These are phyloP conservation scores for Fereydounia khargensis DNA, from an alignment of 1,284 basidiomycete species.

Conservation along the genomic window DNA sequence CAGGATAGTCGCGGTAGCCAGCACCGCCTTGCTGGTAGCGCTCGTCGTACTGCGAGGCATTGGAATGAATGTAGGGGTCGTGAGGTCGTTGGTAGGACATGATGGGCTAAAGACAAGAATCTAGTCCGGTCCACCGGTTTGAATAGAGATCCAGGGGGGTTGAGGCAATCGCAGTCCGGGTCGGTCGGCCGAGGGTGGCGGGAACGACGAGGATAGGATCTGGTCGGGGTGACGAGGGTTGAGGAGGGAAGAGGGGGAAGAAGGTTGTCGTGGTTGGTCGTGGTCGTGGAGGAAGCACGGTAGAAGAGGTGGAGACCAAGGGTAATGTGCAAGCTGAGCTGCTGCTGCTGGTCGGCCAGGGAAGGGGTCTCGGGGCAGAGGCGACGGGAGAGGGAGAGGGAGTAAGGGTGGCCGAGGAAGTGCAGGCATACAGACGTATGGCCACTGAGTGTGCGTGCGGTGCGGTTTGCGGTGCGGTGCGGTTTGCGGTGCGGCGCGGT, in stretches of 20 bases:
- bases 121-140: too few relatives aligned
- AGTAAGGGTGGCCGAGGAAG: too few relatives aligned
- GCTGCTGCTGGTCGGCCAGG: too few relatives aligned
- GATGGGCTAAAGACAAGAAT: slow-evolving; percentile 14
- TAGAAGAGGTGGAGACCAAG: too few relatives aligned
- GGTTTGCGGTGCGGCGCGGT: too few relatives aligned
- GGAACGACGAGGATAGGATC: slow-evolving; percentile 2
- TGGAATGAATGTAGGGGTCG: slow-evolving; percentile 49
- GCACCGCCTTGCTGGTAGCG: slow-evolving; percentile 29
- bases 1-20: slow-evolving; percentile 34
- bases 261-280: not conserved
- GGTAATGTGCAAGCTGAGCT: too few relatives aligned
- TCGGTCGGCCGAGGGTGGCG: slow-evolving; percentile 1
- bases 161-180: not conserved
- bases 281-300: not conserved
- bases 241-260: not conserved
- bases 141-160: too few relatives aligned
- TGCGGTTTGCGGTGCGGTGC: too few relatives aligned
- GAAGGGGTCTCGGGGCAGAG: too few relatives aligned
- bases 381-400: not conserved
- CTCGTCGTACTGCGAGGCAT: slow-evolving; percentile 51
- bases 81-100: slow-evolving; percentile 47
- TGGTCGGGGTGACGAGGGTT: not conserved
- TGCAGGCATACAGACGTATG: too few relatives aligned
- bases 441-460: too few relatives aligned